Percentiles rank a stretch among this genome's conserved stretches.
phyloP scores from a whole-genome alignment of 2,329 filamentous ascomycete genomes.

The Ophiostoma triangulosporum region DNA sequence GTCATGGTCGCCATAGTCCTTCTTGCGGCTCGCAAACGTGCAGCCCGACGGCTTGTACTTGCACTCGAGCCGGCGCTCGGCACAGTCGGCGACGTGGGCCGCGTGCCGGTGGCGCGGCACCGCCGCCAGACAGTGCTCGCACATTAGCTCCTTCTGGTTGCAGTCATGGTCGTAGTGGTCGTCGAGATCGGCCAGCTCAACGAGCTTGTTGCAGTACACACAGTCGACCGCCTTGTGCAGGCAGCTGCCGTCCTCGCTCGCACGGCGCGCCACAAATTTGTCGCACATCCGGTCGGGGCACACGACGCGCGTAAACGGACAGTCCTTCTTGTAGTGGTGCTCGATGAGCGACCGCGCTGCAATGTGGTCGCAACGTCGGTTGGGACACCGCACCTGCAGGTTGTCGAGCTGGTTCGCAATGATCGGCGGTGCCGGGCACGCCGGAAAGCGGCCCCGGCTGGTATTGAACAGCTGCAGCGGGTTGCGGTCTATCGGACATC shows the following conservation, averaged over 20 bases:
- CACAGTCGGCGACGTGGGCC: slow-evolving; percentile 35
- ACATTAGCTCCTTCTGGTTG: slow-evolving; percentile 32
- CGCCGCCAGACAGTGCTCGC: slow-evolving; percentile 33
- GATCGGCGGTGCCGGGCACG: slow-evolving; percentile 27
- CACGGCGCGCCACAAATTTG: slow-evolving; percentile 36
- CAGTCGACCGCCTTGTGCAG: slow-evolving; percentile 40
- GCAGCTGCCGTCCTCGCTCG: slow-evolving; percentile 30
- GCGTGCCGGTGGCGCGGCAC: slow-evolving; percentile 32
- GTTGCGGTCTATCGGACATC: slow-evolving; percentile 47
- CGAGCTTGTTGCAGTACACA: slow-evolving; percentile 35
- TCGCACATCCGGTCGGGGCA: slow-evolving; percentile 41
- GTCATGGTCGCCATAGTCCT: slow-evolving; percentile 31
- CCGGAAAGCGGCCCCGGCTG: slow-evolving; percentile 10
- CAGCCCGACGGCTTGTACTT: slow-evolving; percentile 38
- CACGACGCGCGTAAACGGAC: slow-evolving; percentile 39
- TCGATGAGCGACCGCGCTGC: slow-evolving; percentile 40
- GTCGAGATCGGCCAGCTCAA: slow-evolving; percentile 35
- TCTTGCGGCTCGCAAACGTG: slow-evolving; percentile 24
- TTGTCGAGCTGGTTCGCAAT: slow-evolving; percentile 48
- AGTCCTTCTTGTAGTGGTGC: slow-evolving; percentile 43
- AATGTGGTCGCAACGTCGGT: slow-evolving; percentile 37
- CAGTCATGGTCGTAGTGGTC: slow-evolving; percentile 32
- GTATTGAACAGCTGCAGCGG: slow-evolving; percentile 23
- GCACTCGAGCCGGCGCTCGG: slow-evolving; percentile 27
- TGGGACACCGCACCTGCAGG: slow-evolving; percentile 45